Conservation (phyloP, 768 basidiomycete species). For the Butyriboletus loyo region DNA sequence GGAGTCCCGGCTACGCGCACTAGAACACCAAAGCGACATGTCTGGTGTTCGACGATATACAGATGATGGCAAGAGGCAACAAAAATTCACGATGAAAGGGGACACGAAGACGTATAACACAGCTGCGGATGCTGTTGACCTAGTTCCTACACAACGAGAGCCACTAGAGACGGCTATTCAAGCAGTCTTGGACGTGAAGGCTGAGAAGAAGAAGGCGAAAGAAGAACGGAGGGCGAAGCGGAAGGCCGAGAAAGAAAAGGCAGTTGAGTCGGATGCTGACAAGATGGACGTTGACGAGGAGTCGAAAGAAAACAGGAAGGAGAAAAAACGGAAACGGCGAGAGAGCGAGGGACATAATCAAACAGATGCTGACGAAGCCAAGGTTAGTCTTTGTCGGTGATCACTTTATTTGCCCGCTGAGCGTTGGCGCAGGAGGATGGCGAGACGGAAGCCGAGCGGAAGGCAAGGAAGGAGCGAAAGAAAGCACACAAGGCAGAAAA, state of each 20-base stretch:
- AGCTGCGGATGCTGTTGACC: constrained; percentile 75
- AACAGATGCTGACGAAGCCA: constrained; percentile 36
- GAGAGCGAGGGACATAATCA: constrained; percentile 54
- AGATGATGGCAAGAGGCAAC: constrained; percentile 64
- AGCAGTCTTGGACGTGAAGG: constrained; percentile 77
- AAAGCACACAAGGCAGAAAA: constrained; percentile 80
- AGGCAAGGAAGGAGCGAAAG: constrained; percentile 77
- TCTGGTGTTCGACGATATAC: constrained; percentile 66
- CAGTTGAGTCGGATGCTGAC: constrained; percentile 35
- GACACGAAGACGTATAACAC: constrained; percentile 83
- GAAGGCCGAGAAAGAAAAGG: constrained; percentile 50
- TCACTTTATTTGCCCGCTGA: constrained; percentile 6
- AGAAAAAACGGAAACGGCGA: constrained; percentile 47
- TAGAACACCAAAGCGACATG: constrained; percentile 80
- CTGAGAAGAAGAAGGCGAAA: constrained; percentile 80
- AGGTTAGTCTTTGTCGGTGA: constrained; percentile 35
- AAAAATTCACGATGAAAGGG: constrained; percentile 77
- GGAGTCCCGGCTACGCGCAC: constrained; percentile 85
- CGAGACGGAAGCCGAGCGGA: constrained; percentile 83
- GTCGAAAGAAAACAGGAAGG: constrained; percentile 38
- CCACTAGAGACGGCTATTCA: constrained; percentile 74
- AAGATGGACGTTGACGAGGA: constrained; percentile 48
- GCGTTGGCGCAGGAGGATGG: constrained; percentile 35
- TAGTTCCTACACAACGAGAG: constrained; percentile 83
- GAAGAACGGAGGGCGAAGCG: constrained; percentile 76